Evolutionary conservation across 176 grass and related monocot genomes (phyloP).

Genomic region (Cymbopogon citratus): DNA sequence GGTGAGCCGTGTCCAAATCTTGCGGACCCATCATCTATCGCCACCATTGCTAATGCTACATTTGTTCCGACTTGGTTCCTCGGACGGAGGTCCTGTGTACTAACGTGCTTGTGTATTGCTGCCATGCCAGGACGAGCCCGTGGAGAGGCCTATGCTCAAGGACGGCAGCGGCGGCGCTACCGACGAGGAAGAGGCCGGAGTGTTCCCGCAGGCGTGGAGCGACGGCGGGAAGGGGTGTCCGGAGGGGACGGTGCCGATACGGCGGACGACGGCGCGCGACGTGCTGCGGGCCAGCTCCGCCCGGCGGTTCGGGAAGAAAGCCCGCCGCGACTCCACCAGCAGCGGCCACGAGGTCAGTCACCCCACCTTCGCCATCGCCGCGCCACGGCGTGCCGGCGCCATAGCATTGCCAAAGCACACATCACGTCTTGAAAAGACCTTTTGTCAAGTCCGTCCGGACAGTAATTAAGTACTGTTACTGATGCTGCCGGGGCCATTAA

Average conservation of each 20-base stretch:
- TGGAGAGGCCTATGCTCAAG: slow-evolving; percentile 22
- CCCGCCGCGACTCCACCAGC: slow-evolving; percentile 72
- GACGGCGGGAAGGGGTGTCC: slow-evolving; percentile 53
- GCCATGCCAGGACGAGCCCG: slow-evolving; percentile 50
- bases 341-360: slow-evolving; percentile 68
- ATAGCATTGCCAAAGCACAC: not conserved
- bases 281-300: slow-evolving; percentile 43
- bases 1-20: slow-evolving; percentile 17
- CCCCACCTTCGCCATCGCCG: not conserved
- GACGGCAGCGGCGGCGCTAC: not conserved
- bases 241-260: slow-evolving; percentile 50
- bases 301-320: slow-evolving; percentile 64
- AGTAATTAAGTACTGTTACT: not conserved
- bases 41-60: not conserved
- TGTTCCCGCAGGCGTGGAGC: slow-evolving; percentile 61
- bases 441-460: not conserved
- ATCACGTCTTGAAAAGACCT: not conserved
- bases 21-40: not conserved
- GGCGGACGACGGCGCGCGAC: slow-evolving; percentile 51
- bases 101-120: not conserved
- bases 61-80: not conserved
- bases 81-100: not conserved
- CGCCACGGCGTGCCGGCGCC: not conserved
- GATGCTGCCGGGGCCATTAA: not conserved
- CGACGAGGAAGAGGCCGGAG: not conserved